Evolutionary conservation across 139 green algal genomes (phyloP).

Genomic region (Microglena sp.): DNA sequence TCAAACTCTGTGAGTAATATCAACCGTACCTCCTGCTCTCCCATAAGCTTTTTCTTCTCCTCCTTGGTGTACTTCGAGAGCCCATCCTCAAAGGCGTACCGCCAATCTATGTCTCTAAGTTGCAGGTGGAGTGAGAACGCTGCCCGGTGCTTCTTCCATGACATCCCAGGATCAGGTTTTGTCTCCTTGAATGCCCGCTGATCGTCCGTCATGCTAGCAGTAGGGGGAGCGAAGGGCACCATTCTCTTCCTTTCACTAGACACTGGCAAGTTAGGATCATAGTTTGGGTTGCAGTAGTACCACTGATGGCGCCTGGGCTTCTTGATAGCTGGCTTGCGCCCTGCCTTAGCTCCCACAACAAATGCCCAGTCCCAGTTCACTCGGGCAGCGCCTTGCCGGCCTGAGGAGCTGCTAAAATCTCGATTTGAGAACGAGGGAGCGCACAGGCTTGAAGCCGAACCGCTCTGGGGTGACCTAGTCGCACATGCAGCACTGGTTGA

Average conservation of each 20-base stretch:
- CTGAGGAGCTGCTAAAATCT: too few relatives aligned
- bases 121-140: conserved; percentile 14
- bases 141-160: neutral
- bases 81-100: conserved; percentile 27
- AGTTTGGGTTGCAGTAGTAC: conserved; percentile 36
- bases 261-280: conserved; percentile 20
- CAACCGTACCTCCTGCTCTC: too few relatives aligned
- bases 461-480: too few relatives aligned
- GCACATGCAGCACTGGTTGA: too few relatives aligned
- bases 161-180: neutral
- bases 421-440: too few relatives aligned
- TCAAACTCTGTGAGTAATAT: too few relatives aligned
- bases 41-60: too few relatives aligned
- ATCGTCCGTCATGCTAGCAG: conserved; percentile 11
- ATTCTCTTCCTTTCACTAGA: conserved; percentile 16
- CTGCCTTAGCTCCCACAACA: conserved; percentile 8
- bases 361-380: conserved; percentile 31
- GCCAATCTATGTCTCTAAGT: conserved; percentile 30
- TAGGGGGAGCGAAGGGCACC: conserved; percentile 23
- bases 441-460: too few relatives aligned
- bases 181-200: conserved; percentile 9
- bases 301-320: conserved; percentile 34
- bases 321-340: conserved; percentile 42
- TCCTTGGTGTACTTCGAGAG: conserved; percentile 12
- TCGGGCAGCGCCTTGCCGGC: too few relatives aligned